Base-by-base conservation (phyloP, 345 rosid species). In the Eucalyptus paniculata region DNA sequence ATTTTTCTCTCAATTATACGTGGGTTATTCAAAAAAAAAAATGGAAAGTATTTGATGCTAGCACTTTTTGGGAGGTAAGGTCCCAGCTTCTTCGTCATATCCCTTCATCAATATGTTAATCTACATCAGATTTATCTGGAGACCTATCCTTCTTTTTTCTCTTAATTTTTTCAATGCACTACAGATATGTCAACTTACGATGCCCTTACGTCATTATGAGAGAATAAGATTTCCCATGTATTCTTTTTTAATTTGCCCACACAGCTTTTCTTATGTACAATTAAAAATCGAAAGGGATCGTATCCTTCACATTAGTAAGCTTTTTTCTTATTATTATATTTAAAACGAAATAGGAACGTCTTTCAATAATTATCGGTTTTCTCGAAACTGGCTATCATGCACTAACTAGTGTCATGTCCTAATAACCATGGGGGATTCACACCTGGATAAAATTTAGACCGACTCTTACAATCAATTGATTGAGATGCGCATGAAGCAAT, bases 131-230 rank as follows among this genome's bases (percentile, higher is more conserved):
- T 19, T 7, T 34, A 19, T 72, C 7, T 9, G 1, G 6, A 10
- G 8, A 62, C 14, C 8, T 12, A 72, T 34, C 8, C 5, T 5
- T 67, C 23, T 56, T 24, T 56, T 9, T 23, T 54, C 12, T 32
- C 37, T 18, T 10, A 17, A 17, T 19, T 34, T 32, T 69, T 69
- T 32, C n/a, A 15, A 69, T 32, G 24, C 81, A 32, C 2, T 9
- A 11, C 4, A 3, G 2, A 17, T 17, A 40, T 7, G 2, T 34
- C 12, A 1, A 10, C 13, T 18, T 9, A 42, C 5, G 0, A 5
- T 37, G 8, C 13, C 4, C 1, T 2, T 18, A 34, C 2, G 2
- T 69, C 1, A 7, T 19, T 18, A 19, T 3, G 13, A 18, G 81
- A 69, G 8, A 34, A 18, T 34, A 11, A 1, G 12, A 72, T 9